phyloP scores from a whole-genome alignment of 2,329 filamentous ascomycete species.

The Chrysoporthe austroafricana region DNA sequence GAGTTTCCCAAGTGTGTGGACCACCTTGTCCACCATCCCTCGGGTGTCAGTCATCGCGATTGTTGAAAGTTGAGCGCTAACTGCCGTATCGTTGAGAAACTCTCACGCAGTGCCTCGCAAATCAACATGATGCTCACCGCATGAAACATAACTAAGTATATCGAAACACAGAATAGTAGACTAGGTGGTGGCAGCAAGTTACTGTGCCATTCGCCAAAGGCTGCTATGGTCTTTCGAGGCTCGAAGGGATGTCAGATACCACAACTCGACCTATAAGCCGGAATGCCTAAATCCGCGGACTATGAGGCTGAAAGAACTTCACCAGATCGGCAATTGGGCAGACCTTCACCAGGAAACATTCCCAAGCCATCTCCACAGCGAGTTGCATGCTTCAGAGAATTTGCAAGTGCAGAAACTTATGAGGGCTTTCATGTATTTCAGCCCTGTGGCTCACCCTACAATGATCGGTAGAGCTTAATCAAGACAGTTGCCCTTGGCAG shows the following conservation, averaged over 20 bases:
- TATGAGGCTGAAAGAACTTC: conserved; percentile 8
- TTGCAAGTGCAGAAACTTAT: conserved; percentile 8
- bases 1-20: background rate
- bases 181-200: background rate
- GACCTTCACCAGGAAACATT: background rate
- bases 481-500: conserved; percentile 14
- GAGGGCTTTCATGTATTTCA: conserved; percentile 17
- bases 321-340: conserved; percentile 16
- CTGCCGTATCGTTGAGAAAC: background rate
- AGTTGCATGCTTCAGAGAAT: background rate
- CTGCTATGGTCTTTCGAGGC: conserved; percentile 1
- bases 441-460: conserved; percentile 8
- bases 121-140: conserved; percentile 17
- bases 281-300: conserved; percentile 7
- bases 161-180: background rate
- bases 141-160: conserved; percentile 16
- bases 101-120: background rate
- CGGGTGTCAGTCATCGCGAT: background rate
- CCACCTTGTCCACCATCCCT: background rate
- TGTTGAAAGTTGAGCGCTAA: background rate
- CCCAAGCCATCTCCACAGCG: background rate
- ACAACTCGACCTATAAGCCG: background rate
- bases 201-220: background rate
- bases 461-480: conserved; percentile 9
- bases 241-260: conserved; percentile 14